Evolutionary conservation across 2,329 filamentous ascomycete genomes (phyloP).

Genomic region (Onygenales sp.): DNA sequence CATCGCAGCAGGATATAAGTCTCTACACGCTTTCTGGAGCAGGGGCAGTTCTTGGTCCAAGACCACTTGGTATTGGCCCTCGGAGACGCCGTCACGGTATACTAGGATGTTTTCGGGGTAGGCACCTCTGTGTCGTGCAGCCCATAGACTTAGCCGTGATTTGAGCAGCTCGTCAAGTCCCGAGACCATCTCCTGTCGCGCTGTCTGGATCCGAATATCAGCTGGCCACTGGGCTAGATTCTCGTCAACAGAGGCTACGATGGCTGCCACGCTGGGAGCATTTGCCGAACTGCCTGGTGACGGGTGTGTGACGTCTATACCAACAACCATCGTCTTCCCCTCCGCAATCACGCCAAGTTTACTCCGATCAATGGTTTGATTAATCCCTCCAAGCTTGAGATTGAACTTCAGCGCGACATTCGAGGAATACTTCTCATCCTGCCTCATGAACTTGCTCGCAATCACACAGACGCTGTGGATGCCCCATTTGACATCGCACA

Average conservation of each 20-base stretch:
- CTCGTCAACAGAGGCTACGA: constrained; percentile 66
- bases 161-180: constrained; percentile 53
- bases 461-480: constrained; percentile 60
- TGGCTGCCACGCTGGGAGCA: constrained; percentile 67
- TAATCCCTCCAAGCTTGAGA: constrained; percentile 64
- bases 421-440: constrained; percentile 46
- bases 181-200: constrained; percentile 63
- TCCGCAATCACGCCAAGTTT: constrained; percentile 53
- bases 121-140: constrained; percentile 41
- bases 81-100: constrained; percentile 82
- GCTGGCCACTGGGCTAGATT: constrained; percentile 70
- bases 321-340: constrained; percentile 73
- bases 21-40: constrained; percentile 50
- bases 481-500: constrained; percentile 58
- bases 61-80: constrained; percentile 68
- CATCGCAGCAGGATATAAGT: constrained; percentile 44
- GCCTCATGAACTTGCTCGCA: constrained; percentile 38
- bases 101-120: constrained; percentile 69
- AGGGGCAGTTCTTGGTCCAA: constrained; percentile 54
- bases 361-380: constrained; percentile 50
- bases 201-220: constrained; percentile 46
- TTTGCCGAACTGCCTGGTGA: constrained; percentile 51
- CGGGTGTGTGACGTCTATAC: constrained; percentile 83
- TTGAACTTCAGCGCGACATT: constrained; percentile 75
- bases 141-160: constrained; percentile 58